Evolutionary conservation across 2,329 filamentous ascomycete genomes (phyloP).

Genomic region (Botryotinia globosa): DNA sequence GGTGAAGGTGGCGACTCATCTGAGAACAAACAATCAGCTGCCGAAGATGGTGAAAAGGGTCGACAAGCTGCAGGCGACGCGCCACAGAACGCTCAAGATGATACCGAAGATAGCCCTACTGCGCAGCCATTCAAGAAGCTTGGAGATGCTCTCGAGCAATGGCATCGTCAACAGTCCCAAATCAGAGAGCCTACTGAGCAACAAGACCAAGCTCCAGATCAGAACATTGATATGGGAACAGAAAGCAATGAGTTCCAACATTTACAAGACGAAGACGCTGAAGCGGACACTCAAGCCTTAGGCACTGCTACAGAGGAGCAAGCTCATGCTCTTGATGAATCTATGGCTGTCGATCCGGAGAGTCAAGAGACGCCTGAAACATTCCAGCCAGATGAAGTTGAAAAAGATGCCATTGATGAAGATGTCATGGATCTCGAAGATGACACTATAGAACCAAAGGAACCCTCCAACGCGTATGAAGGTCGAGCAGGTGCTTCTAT

Average conservation of each 20-base stretch:
- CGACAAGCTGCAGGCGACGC: conserved; percentile 45
- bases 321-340: conserved; percentile 78
- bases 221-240: conserved; percentile 49
- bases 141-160: conserved; percentile 86
- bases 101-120: conserved; percentile 44
- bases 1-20: conserved; percentile 63
- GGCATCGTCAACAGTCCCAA: conserved; percentile 84
- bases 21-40: conserved; percentile 60
- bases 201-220: conserved; percentile 40
- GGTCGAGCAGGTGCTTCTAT: conserved; percentile 58
- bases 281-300: conserved; percentile 86
- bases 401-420: conserved; percentile 47
- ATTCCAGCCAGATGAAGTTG: conserved; percentile 41
- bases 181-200: conserved; percentile 60
- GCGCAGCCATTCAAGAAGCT: conserved; percentile 87
- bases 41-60: conserved; percentile 58
- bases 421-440: conserved; percentile 44
- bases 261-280: conserved; percentile 75
- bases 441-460: conserved; percentile 42
- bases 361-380: conserved; percentile 57
- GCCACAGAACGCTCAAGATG: conserved; percentile 38
- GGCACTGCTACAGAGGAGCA: conserved; percentile 87
- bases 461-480: conserved; percentile 51
- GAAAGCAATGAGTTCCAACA: conserved; percentile 92
- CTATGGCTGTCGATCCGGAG: conserved; percentile 79